phyloP scores from a whole-genome alignment of 192 early-diverging fungal genomes.

The Helicostylum pulchrum region DNA sequence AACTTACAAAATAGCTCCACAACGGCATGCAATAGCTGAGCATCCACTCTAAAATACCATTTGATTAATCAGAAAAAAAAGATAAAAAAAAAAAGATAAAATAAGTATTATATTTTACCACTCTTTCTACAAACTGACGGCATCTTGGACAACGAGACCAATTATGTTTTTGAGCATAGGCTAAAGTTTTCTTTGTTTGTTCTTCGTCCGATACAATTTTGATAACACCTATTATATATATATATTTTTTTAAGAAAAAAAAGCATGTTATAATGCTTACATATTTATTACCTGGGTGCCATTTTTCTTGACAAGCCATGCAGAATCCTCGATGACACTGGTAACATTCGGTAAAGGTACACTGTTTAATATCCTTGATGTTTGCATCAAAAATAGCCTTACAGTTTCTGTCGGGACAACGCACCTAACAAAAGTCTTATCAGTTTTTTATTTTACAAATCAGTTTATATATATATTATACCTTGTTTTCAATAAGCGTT shows the following conservation, averaged over 20 bases:
- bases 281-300: slow-evolving; percentile 7
- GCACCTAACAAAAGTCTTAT: background rate
- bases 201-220: background rate
- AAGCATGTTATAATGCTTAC: background rate
- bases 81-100: too few relatives aligned
- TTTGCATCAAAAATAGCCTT: slow-evolving; percentile 15
- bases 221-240: background rate
- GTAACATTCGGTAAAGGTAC: slow-evolving; percentile 9
- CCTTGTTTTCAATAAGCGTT: too few relatives aligned
- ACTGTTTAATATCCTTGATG: background rate
- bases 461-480: too few relatives aligned
- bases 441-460: too few relatives aligned
- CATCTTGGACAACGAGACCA: slow-evolving; percentile 17
- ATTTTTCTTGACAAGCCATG: slow-evolving; percentile 3
- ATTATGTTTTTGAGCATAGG: background rate
- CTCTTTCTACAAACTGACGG: background rate
- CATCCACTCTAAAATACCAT: background rate
- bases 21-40: background rate
- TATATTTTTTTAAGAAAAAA: background rate
- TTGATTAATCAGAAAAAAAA: too few relatives aligned
- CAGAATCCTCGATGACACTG: slow-evolving; percentile 14
- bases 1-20: slow-evolving; percentile 12
- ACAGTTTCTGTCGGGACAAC: slow-evolving; percentile 3
- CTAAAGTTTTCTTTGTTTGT: background rate
- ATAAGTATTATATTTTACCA: background rate